phyloP scores from a whole-genome alignment of 2,329 filamentous ascomycete genomes.

The Alternaria solani region DNA sequence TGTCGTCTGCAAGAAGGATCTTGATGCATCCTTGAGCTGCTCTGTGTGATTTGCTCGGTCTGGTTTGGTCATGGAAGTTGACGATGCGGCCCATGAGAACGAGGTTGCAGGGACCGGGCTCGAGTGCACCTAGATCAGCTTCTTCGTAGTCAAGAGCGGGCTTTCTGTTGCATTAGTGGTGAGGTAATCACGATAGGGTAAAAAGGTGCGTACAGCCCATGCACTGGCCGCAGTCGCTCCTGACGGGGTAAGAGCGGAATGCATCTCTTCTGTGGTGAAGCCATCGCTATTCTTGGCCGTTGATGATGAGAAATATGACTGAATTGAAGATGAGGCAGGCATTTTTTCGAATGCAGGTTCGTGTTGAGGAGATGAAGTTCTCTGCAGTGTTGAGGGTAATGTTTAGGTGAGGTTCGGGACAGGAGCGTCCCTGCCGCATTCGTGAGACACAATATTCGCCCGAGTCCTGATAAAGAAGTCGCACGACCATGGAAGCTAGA shows the following conservation, averaged over 20 bases:
- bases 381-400: neutral
- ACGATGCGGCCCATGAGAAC: slow-evolving; percentile 64
- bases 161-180: slow-evolving; percentile 42
- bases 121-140: slow-evolving; percentile 57
- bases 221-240: slow-evolving; percentile 30
- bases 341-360: slow-evolving; percentile 26
- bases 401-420: neutral
- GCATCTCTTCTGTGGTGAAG: slow-evolving; percentile 61
- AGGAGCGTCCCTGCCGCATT: neutral
- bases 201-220: slow-evolving; percentile 23
- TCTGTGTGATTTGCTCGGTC: slow-evolving; percentile 53
- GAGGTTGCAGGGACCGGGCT: slow-evolving; percentile 60
- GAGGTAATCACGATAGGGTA: neutral
- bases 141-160: slow-evolving; percentile 59
- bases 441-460: neutral
- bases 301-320: slow-evolving; percentile 53
- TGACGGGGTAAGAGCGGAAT: slow-evolving; percentile 49
- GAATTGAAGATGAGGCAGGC: slow-evolving; percentile 53
- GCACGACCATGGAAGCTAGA: neutral
- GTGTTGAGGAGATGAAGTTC: neutral
- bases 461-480: neutral
- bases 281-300: slow-evolving; percentile 56
- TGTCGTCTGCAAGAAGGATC: slow-evolving; percentile 65
- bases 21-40: slow-evolving; percentile 62
- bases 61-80: slow-evolving; percentile 60